A percentile compares a stretch with the other conserved stretches of the same genome.
Conservation (phyloP, 768 basidiomycete species). For the Lentinula sp. region DNA sequence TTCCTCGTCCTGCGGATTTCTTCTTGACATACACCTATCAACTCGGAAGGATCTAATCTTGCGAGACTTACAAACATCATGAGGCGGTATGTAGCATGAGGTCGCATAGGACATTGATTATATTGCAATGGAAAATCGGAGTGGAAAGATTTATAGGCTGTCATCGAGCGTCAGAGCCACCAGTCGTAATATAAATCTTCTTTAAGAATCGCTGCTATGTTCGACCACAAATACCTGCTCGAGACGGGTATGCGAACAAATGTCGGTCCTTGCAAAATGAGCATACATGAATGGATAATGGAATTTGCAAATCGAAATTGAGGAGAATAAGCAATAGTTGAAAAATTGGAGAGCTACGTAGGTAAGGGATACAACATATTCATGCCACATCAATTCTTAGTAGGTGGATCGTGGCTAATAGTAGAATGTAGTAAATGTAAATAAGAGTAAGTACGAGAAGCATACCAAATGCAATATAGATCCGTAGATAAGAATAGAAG, state of each 20-base stretch:
- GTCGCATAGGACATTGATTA: neutral
- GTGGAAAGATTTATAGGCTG: neutral
- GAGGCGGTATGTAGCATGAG: neutral
- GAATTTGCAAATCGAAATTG: neutral
- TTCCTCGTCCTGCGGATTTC: neutral
- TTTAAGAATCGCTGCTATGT: too few relatives aligned
- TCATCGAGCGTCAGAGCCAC: neutral
- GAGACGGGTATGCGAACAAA: too few relatives aligned
- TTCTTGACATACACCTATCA: conserved; percentile 1
- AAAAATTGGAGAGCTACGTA: neutral
- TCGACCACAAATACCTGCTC: too few relatives aligned
- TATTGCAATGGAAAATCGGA: neutral
- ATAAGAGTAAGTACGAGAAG: neutral
- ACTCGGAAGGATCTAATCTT: neutral
- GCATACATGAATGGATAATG: too few relatives aligned
- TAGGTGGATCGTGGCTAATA: neutral
- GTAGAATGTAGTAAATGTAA: neutral
- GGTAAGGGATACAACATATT: neutral
- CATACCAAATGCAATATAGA: neutral
- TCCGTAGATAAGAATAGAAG: neutral
- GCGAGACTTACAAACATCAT: too few relatives aligned
- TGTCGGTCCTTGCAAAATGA: too few relatives aligned
- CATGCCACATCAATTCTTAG: neutral
- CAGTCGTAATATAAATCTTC: neutral
- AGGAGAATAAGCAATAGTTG: neutral